phyloP scores from a whole-genome alignment of 108 stramenopile species.

The Stephanodiscus minutulus region DNA sequence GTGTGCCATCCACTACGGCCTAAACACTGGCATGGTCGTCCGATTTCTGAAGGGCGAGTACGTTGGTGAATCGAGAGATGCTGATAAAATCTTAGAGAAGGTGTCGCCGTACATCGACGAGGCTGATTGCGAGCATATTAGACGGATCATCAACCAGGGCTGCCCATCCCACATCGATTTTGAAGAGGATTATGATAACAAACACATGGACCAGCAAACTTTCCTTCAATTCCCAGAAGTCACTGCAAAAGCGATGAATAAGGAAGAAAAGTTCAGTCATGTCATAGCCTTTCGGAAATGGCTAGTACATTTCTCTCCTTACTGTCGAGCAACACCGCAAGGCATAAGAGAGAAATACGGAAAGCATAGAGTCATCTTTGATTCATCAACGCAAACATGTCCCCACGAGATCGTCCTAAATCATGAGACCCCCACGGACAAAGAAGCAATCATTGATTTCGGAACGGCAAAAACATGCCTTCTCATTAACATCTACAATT shows the following conservation, averaged over 20 bases:
- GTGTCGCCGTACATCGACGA: not conserved
- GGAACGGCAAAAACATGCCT: not conserved
- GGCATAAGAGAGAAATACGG: slow-evolving; percentile 1
- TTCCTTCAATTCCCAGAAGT: not conserved
- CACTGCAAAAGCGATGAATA: slow-evolving; percentile 9
- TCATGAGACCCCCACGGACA: not conserved
- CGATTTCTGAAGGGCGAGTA: slow-evolving; percentile 7
- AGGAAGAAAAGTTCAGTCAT: slow-evolving; percentile 19
- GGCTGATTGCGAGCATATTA: not conserved
- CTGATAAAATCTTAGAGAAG: not conserved
- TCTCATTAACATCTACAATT: not conserved
- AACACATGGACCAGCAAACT: slow-evolving; percentile 3
- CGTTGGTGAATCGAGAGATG: slow-evolving; percentile 1
- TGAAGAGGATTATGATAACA: not conserved
- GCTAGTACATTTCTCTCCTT: slow-evolving; percentile 3
- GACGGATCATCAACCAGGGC: not conserved
- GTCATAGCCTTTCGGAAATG: not conserved
- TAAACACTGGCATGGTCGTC: slow-evolving; percentile 1
- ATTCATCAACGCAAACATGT: not conserved
- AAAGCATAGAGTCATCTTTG: not conserved
- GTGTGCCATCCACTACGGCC: slow-evolving; percentile 10
- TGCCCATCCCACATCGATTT: not conserved
- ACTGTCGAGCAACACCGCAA: slow-evolving; percentile 3
- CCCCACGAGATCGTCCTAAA: not conserved
- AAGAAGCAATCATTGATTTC: not conserved